These are phyloP conservation scores for Penicillium ochrochloron DNA, from an alignment of 495 filamentous ascomycete species.

Conservation along the genomic window DNA sequence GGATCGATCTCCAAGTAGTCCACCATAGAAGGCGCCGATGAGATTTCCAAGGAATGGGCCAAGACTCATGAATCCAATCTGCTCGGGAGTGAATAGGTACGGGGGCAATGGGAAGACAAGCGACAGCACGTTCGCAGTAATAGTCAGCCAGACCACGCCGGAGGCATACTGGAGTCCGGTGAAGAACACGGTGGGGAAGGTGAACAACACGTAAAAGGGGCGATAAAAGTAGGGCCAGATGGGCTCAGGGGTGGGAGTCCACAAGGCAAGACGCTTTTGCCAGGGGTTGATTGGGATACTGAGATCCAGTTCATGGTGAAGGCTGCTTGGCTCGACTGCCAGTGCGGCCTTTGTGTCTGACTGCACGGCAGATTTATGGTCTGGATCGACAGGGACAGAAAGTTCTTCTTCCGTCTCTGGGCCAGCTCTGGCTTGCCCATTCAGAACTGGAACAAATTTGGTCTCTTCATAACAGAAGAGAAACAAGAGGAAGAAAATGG, in stretches of 20 bases:
- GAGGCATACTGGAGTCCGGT: constrained; percentile 44
- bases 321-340: constrained; percentile 15
- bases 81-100: constrained; percentile 46
- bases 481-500: constrained; percentile 34
- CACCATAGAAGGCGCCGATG: constrained; percentile 43
- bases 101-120: constrained; percentile 44
- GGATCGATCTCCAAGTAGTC: constrained; percentile 45
- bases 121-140: constrained; percentile 37
- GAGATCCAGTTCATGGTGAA: constrained; percentile 31
- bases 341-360: constrained; percentile 10
- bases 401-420: constrained; percentile 6
- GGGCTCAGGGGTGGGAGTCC: constrained; percentile 34
- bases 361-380: constrained; percentile 10
- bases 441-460: constrained; percentile 34
- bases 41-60: constrained; percentile 48
- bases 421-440: constrained; percentile 13
- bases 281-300: constrained; percentile 34
- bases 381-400: not conserved
- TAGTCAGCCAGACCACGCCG: constrained; percentile 42
- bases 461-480: constrained; percentile 41
- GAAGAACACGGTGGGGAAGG: constrained; percentile 48
- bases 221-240: constrained; percentile 43
- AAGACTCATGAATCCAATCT: constrained; percentile 46
- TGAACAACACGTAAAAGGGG: constrained; percentile 37
- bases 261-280: constrained; percentile 30